Evolutionary conservation across 116 monocot genomes (phyloP).

Genomic region (Posidonia oceanica): DNA sequence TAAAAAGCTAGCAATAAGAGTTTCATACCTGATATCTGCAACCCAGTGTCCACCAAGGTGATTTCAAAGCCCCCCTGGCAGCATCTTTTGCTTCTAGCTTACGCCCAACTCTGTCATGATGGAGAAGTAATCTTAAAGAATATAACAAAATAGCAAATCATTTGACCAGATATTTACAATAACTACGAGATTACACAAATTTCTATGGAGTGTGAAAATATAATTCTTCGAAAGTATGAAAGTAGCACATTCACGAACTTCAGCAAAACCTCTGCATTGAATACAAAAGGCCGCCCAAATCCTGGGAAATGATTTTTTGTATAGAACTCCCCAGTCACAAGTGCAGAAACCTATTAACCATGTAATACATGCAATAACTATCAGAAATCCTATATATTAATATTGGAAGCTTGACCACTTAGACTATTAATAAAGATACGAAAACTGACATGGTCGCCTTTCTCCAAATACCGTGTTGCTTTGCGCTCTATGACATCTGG

Average conservation of each 20-base stretch:
- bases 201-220: no score
- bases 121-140: not conserved
- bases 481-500: conserved; percentile 88
- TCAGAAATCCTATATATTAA: not conserved
- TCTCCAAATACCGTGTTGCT: conserved; percentile 54
- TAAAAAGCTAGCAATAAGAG: not conserved
- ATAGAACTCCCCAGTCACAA: conserved; percentile 93
- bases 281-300: conserved; percentile 88
- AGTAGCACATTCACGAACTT: conserved; percentile 49
- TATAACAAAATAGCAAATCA: not conserved
- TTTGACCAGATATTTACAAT: no score
- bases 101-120: conserved; percentile 64
- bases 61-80: conserved; percentile 81
- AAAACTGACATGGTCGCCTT: conserved; percentile 62
- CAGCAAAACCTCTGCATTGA: conserved; percentile 83
- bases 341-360: conserved; percentile 62
- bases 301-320: conserved; percentile 92
- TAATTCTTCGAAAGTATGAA: not conserved
- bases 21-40: conserved; percentile 62
- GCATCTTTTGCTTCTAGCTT: conserved; percentile 86
- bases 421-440: not conserved
- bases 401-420: not conserved
- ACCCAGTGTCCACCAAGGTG: conserved; percentile 98
- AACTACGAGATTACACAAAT: no score
- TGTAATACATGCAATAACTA: conserved; percentile 8